Evolutionary conservation across 2,329 filamentous ascomycete genomes (phyloP), one percentile per base, ranked within the genome.

Genomic region (Hypoxylon sp.): DNA sequence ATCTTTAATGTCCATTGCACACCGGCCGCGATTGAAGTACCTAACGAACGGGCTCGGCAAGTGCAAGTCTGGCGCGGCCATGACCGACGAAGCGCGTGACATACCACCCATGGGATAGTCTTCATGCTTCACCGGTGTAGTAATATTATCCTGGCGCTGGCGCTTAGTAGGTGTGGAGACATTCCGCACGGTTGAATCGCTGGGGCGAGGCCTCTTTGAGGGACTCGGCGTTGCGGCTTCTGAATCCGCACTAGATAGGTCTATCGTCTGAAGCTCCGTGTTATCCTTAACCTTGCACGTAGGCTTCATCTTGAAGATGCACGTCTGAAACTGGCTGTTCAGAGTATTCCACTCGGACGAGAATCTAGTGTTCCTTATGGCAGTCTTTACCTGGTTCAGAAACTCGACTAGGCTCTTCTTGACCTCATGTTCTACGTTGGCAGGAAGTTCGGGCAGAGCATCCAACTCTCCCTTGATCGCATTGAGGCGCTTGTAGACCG

Each of bases 351-450:
- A 81, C 8, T 73, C 46, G 0, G 76, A 74, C 1, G 71, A 73
- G 37, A 79, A 87, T 0, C 82, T 77, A 3, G 83, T 81, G 42
- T 85, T 84, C 19, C 85, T 82, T 5, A 92, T 79, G 0, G 89
- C 81, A 0, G 81, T 80, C 3, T 85, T 82, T 0, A 93, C 83
- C 0, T 82, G 75, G 0, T 82, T 80, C 0, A 87, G 85, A 67
- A 95, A 90, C 0, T 81, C 81, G 11, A 83, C 81, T 0, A 95
- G 77, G 10, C 88, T 87, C 1, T 85, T 85, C 19, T 85, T 85
- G 0, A 97, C 85, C 9, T 90, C 87, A 0, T 90, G 82, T n/a
- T 90, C 86, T 0, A 94, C 87, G 47, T 94, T 92, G 0, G 82
- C 79, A 0, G 91, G 91, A 0, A 92, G 86, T 39, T 93, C 90